A percentile compares a stretch with the other conserved stretches of the same genome.
These are phyloP conservation scores for Parathielavia appendiculata DNA, from an alignment of 495 filamentous ascomycete genomes.

Conservation along the genomic window DNA sequence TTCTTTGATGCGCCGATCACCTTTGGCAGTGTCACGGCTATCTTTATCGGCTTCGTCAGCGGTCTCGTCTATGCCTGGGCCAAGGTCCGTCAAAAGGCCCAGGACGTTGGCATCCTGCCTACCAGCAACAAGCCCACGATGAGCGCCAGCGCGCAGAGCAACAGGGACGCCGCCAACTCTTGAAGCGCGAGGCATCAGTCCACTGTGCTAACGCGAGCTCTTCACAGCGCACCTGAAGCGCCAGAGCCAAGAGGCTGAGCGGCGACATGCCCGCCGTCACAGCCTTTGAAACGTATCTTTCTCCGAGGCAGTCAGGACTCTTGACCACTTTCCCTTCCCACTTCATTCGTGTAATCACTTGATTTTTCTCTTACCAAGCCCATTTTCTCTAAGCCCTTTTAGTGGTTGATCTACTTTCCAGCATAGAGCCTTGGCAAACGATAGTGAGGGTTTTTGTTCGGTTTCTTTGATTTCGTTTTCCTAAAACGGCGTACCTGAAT, in stretches of 20 bases:
- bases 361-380: slow-evolving; percentile 1
- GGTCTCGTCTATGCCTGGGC: slow-evolving; percentile 89
- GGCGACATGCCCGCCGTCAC: not conserved
- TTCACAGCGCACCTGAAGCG: slow-evolving; percentile 8
- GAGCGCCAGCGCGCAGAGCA: slow-evolving; percentile 89
- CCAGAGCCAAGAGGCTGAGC: slow-evolving; percentile 1
- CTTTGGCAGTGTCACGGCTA: slow-evolving; percentile 85
- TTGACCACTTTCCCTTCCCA: slow-evolving; percentile 1
- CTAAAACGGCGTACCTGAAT: slow-evolving; percentile 20
- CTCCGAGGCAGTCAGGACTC: not conserved
- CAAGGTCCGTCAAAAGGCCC: slow-evolving; percentile 74
- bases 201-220: slow-evolving; percentile 5
- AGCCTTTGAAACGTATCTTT: not conserved
- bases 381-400: slow-evolving; percentile 16
- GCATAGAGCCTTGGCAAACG: slow-evolving; percentile 18
- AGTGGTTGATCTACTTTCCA: slow-evolving; percentile 20
- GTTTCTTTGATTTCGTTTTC: slow-evolving; percentile 1
- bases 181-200: slow-evolving; percentile 21
- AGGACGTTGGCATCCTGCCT: slow-evolving; percentile 62
- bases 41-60: slow-evolving; percentile 81
- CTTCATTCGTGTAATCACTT: slow-evolving; percentile 16
- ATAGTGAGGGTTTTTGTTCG: slow-evolving; percentile 8
- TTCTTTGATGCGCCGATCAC: slow-evolving; percentile 96
- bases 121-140: slow-evolving; percentile 61
- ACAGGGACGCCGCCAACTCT: slow-evolving; percentile 65